Base-by-base conservation (phyloP, 129 eudicot species). In the Logfia minima region DNA sequence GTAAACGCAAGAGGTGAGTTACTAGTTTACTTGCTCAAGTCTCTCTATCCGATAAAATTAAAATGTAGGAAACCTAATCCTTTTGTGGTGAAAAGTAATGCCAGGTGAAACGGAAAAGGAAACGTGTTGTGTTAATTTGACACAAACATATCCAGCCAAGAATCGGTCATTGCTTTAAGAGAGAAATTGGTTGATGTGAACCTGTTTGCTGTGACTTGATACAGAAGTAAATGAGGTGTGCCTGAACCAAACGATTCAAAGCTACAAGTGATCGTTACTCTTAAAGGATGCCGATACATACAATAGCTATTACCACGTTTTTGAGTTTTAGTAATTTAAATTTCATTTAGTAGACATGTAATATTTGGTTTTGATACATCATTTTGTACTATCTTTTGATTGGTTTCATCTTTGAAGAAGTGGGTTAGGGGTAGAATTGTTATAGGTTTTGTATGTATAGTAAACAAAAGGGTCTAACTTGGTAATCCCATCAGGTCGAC, bases 1-100 rank as follows among this genome's bases (percentile, higher is more conserved):
- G 84, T 87, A 92, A 90, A 80, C 93, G 98, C 84, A 92, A 92
- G 87, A 92, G 89, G 98, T 92, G 81, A 68, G 75, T 70, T 35
- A 43, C 70, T 70, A 37, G 35, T 6, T 39, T 52, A 48, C 52
- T n/a, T 43, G 13, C 48, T 61, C 43, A 10, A 63, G 8, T 24
- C 1, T 13, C 6, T 8, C n/a, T 23, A 26, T 9, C 8, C 9
- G 10, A 65, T 51, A 6, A 19, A 59, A 62, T 0, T 6, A 18
- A 14, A 73, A 41, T 48, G 24, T 0, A 10, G 18, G 64, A 45
- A 41, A 78, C 65, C 22, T 70, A 85, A 66, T 71, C 32, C 66
- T 68, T 73, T 75, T 66, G 16, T 67, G 78, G 79, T 65, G 71
- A 71, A 39, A 83, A 80, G 86, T 77, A 85, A 85, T 83, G 89